phyloP scores from a whole-genome alignment of 2,329 filamentous ascomycete species.

The Calonectria pauciramosa region DNA sequence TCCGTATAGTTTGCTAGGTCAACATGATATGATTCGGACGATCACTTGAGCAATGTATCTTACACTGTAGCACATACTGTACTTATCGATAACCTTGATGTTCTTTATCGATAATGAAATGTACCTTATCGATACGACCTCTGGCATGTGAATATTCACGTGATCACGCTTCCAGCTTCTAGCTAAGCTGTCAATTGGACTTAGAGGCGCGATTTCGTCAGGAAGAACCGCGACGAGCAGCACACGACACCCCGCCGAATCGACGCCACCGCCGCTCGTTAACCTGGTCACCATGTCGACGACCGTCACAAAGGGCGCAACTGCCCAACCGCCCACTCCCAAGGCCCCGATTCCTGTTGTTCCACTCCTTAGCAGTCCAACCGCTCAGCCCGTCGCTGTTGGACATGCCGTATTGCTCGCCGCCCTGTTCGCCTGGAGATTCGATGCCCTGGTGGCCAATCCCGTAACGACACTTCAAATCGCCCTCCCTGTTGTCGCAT shows the following conservation, averaged over 20 bases:
- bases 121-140: neutral
- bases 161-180: constrained; percentile 24
- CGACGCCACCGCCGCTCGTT: constrained; percentile 49
- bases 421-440: constrained; percentile 73
- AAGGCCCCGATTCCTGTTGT: constrained; percentile 53
- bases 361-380: constrained; percentile 52
- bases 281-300: constrained; percentile 57
- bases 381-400: constrained; percentile 69
- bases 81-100: neutral
- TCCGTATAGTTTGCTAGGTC: neutral
- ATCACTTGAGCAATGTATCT: neutral
- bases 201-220: constrained; percentile 6
- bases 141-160: constrained; percentile 38
- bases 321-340: constrained; percentile 45
- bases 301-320: constrained; percentile 46
- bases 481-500: constrained; percentile 72
- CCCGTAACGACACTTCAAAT: constrained; percentile 75
- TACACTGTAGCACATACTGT: neutral
- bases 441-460: constrained; percentile 76
- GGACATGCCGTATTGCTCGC: constrained; percentile 78
- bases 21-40: constrained; percentile 6
- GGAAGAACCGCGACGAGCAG: constrained; percentile 34
- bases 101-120: neutral
- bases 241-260: constrained; percentile 29
- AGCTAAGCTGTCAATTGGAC: constrained; percentile 35